Conservation (phyloP, 768 basidiomycete genomes). For the Suillus discolor region DNA sequence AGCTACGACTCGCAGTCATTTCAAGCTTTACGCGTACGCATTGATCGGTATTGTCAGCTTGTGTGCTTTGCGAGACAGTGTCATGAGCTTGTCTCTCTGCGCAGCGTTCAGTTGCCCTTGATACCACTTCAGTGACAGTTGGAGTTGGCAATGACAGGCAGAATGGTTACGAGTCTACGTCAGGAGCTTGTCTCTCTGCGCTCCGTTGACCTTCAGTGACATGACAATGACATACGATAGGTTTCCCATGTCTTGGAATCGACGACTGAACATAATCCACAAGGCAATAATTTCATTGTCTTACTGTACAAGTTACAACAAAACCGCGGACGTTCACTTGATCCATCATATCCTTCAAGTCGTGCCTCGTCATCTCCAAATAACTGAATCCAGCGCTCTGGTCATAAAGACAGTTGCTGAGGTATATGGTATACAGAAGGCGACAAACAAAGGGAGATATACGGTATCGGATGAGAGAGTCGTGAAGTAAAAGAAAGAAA, state of each 20-base stretch:
- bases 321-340: too few species aligned
- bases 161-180: too few species aligned
- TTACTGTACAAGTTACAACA: too few species aligned
- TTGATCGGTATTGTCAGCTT: not conserved
- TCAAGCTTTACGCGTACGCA: not conserved
- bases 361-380: not conserved
- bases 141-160: too few species aligned
- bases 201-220: too few species aligned
- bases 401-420: not conserved
- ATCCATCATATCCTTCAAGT: not conserved
- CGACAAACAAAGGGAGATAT: not conserved
- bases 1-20: not conserved
- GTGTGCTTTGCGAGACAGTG: not conserved
- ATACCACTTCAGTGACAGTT: too few species aligned
- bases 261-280: too few species aligned
- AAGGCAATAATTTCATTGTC: too few species aligned
- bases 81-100: not conserved
- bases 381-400: not conserved
- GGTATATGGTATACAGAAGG: slow-evolving; percentile 1
- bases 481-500: slow-evolving; percentile 7
- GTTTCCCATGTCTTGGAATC: not conserved
- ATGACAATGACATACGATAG: not conserved
- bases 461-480: not conserved
- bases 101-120: not conserved
- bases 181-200: too few species aligned